phyloP scores from a whole-genome alignment of 371 early-diverging fungal genomes.

The Mucor circinelloides region DNA sequence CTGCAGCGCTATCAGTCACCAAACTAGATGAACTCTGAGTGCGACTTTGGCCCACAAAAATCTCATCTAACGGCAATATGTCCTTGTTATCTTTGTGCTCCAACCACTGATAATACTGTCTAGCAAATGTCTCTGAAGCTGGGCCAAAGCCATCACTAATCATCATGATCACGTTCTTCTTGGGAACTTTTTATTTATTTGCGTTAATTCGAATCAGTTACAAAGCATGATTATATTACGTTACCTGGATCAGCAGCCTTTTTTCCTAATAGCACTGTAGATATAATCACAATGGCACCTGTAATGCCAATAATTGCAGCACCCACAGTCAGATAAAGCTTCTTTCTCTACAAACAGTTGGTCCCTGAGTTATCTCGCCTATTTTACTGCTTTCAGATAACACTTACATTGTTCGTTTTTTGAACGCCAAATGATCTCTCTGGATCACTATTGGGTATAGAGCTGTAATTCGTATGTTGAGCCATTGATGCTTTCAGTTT shows the following conservation, averaged over 20 bases:
- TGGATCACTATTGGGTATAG: constrained; percentile 17
- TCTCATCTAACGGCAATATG: constrained; percentile 74
- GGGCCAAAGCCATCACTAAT: constrained; percentile 94
- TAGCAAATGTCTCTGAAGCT: constrained; percentile 88
- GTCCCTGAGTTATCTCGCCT: not conserved
- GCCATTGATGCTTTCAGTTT: not conserved
- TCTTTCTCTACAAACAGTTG: constrained; percentile 10
- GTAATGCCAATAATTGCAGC: constrained; percentile 15
- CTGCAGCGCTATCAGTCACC: constrained; percentile 96
- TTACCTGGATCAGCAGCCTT: constrained; percentile 17
- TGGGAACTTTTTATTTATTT: constrained; percentile 12
- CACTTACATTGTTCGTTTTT: constrained; percentile 6
- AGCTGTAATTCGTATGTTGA: constrained; percentile 16
- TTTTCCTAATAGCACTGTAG: constrained; percentile 10
- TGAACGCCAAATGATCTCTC: constrained; percentile 10
- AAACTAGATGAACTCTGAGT: constrained; percentile 81
- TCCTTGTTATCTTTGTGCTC: constrained; percentile 38
- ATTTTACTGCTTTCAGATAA: not conserved
- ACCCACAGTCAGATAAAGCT: constrained; percentile 17
- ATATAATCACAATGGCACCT: constrained; percentile 13
- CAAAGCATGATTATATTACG: not conserved
- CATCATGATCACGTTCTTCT: constrained; percentile 87
- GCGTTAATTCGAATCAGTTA: not conserved
- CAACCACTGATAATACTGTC: constrained; percentile 70
- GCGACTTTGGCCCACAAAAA: constrained; percentile 85